Conservation (phyloP, 2,329 filamentous ascomycete species). For the Grosmannia serpens region DNA sequence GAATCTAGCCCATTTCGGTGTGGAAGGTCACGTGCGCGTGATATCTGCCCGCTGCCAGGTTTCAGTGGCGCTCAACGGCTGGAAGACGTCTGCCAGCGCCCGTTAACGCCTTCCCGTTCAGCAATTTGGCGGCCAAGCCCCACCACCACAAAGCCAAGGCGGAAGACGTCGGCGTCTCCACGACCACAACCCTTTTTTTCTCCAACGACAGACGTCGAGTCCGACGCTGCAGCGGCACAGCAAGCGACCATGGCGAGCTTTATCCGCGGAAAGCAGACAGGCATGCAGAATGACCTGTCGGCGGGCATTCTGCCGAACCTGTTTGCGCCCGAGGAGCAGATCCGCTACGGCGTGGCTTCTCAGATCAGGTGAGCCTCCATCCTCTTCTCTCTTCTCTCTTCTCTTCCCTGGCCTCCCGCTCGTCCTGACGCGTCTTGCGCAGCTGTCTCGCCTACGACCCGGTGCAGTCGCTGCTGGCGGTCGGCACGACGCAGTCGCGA, state of each 20-base stretch:
- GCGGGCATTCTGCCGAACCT: conserved; percentile 64
- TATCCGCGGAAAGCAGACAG: conserved; percentile 83
- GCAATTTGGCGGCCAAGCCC: background rate
- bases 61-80: too few relatives aligned
- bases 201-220: background rate
- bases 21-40: too few relatives aligned
- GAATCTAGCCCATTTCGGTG: too few relatives aligned
- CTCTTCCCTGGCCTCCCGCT: conserved; percentile 19
- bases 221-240: background rate
- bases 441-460: conserved; percentile 86
- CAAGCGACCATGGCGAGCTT: conserved; percentile 64
- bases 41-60: too few relatives aligned
- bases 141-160: background rate
- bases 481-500: conserved; percentile 79
- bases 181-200: background rate
- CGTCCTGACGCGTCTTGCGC: conserved; percentile 13
- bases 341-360: conserved; percentile 72
- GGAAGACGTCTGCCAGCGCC: background rate
- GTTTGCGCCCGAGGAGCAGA: conserved; percentile 75
- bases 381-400: background rate
- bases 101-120: background rate
- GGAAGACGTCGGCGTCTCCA: background rate
- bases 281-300: conserved; percentile 84
- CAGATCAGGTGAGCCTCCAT: conserved; percentile 45
- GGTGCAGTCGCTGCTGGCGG: conserved; percentile 81